phyloP scores from a whole-genome alignment of 2,329 filamentous ascomycete species.

The Diaporthe amygdali region DNA sequence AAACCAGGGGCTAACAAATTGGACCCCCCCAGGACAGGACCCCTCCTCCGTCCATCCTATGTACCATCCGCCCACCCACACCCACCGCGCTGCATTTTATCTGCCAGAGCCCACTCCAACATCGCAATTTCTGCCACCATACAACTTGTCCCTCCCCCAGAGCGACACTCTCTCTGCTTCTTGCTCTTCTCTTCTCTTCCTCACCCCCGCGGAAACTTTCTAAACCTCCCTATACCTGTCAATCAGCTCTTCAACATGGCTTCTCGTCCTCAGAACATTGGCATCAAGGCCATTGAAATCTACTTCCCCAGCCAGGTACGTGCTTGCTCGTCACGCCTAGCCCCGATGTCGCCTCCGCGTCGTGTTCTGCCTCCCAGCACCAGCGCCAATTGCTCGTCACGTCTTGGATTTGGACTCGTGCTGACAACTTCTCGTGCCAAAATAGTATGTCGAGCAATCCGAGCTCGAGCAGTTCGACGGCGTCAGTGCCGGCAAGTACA shows the following conservation, averaged over 20 bases:
- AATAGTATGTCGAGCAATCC: constrained; percentile 80
- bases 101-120: constrained; percentile 13
- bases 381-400: background rate
- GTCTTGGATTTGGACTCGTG: background rate
- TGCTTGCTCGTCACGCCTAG: constrained; percentile 25
- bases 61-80: constrained; percentile 1
- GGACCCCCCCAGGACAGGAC: constrained; percentile 7
- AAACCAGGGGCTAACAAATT: constrained; percentile 18
- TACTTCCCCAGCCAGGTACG: constrained; percentile 86
- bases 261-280: constrained; percentile 82
- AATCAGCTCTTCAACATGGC: constrained; percentile 59
- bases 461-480: constrained; percentile 89
- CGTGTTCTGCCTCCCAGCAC: background rate
- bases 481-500: constrained; percentile 83
- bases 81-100: constrained; percentile 19
- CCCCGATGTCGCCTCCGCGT: background rate
- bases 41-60: background rate
- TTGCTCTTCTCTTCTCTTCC: background rate
- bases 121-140: constrained; percentile 15
- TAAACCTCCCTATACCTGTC: constrained; percentile 5
- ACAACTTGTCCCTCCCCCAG: constrained; percentile 8
- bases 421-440: constrained; percentile 11
- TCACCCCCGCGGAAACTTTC: background rate
- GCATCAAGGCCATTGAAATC: constrained; percentile 92
- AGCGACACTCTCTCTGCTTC: background rate